Conservation (phyloP, 768 basidiomycete species). For the Lactifluus rugatus region DNA sequence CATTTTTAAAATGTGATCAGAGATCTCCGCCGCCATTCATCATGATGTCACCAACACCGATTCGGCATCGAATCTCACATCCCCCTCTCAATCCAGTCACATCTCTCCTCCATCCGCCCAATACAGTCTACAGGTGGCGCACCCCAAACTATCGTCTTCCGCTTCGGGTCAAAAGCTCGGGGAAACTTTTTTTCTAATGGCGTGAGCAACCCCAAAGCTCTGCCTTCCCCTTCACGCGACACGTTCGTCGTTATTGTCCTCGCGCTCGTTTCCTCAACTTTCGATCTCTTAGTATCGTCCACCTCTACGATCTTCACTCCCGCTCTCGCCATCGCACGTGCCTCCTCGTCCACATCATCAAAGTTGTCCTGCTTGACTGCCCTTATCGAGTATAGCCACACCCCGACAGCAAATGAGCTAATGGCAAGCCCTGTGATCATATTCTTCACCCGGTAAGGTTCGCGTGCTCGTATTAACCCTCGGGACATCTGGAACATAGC, state of each 20-base stretch:
- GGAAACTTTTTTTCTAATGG: not conserved
- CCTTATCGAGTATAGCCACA: conserved; percentile 89
- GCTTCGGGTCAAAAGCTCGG: conserved; percentile 46
- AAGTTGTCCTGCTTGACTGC: conserved; percentile 27
- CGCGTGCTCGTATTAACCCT: conserved; percentile 79
- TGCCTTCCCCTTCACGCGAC: not conserved
- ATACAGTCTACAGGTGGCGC: conserved; percentile 54
- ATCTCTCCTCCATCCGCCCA: conserved; percentile 32
- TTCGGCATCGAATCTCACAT: too few relatives aligned
- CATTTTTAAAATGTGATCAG: not conserved
- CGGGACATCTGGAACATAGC: conserved; percentile 45
- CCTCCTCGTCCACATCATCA: conserved; percentile 47
- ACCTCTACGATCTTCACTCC: conserved; percentile 6
- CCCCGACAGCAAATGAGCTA: conserved; percentile 63
- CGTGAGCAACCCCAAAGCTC: not conserved
- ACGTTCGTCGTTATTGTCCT: not conserved
- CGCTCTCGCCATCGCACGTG: conserved; percentile 23
- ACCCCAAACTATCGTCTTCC: conserved; percentile 42
- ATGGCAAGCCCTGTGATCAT: conserved; percentile 66
- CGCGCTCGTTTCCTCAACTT: too few relatives aligned
- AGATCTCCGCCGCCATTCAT: not conserved
- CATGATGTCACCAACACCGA: conserved; percentile 2
- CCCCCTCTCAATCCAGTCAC: conserved; percentile 30
- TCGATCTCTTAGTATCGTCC: not conserved
- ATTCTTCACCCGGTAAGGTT: conserved; percentile 73